A percentile compares a stretch with the other conserved stretches of the same genome.
Conservation (phyloP, 2,329 filamentous ascomycete genomes). For the Orbilia ellipsospora region DNA sequence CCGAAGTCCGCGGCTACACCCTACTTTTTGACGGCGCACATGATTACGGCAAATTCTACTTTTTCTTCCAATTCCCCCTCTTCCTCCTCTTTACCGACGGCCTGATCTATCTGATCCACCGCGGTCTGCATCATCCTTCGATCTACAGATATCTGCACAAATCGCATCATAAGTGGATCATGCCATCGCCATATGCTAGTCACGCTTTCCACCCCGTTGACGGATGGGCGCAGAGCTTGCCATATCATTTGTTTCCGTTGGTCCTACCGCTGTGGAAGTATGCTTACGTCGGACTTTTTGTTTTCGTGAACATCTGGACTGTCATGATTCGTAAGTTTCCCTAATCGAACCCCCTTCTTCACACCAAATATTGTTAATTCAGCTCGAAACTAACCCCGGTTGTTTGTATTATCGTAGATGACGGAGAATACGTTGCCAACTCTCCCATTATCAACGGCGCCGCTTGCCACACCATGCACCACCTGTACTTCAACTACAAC, state of each 20-base stretch:
- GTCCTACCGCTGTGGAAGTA: slow-evolving; percentile 92
- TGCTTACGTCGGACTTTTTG: slow-evolving; percentile 84
- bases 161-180: slow-evolving; percentile 99
- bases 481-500: slow-evolving; percentile 88
- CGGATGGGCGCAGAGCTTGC: slow-evolving; percentile 86
- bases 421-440: slow-evolving; percentile 92
- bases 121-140: slow-evolving; percentile 80
- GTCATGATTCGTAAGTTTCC: slow-evolving; percentile 76
- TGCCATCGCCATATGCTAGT: slow-evolving; percentile 92
- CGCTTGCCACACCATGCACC: slow-evolving; percentile 92
- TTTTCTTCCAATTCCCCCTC: slow-evolving; percentile 83
- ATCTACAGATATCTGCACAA: slow-evolving; percentile 94
- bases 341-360: neutral
- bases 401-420: slow-evolving; percentile 67
- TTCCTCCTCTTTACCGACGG: slow-evolving; percentile 91
- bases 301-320: slow-evolving; percentile 96
- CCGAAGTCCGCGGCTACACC: slow-evolving; percentile 84
- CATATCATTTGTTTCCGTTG: slow-evolving; percentile 94
- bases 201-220: slow-evolving; percentile 96
- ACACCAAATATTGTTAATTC: no score
- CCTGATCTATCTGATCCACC: slow-evolving; percentile 91
- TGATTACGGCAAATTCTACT: slow-evolving; percentile 81
- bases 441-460: slow-evolving; percentile 93
- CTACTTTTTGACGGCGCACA: slow-evolving; percentile 85
- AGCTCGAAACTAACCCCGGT: no score